Percentiles rank a stretch among this genome's conserved stretches.
Conservation (phyloP, 148 eudicot species). For the Vaccinium corymbosum region DNA sequence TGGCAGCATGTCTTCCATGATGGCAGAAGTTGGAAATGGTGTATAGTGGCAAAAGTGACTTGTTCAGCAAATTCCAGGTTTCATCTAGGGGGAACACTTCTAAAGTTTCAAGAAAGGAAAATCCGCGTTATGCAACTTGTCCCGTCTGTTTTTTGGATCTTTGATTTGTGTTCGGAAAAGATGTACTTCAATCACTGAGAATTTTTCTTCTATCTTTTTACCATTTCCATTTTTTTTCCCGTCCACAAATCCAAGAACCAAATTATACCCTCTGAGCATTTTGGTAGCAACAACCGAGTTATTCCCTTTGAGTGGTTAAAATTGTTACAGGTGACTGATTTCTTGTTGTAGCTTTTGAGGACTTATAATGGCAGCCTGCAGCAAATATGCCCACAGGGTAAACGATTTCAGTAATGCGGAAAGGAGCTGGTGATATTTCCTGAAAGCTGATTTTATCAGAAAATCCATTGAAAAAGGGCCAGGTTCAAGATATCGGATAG, state of each 20-base stretch:
- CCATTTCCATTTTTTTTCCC: not conserved
- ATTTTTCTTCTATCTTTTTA: not conserved
- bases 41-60: not conserved
- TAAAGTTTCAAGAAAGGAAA: constrained; percentile 1
- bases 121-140: not conserved
- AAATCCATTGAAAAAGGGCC: not conserved
- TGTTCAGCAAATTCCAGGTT: constrained; percentile 10
- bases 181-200: not conserved
- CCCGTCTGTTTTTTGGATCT: not conserved
- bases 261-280: not conserved
- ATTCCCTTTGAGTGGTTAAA: not conserved
- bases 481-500: not conserved
- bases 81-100: not conserved
- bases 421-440: not conserved
- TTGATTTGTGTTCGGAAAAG: not conserved
- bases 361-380: not conserved
- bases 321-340: not conserved
- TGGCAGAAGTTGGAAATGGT: constrained; percentile 17
- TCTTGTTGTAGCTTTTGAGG: not conserved
- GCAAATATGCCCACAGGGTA: not conserved
- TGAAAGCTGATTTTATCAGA: not conserved
- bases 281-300: not conserved
- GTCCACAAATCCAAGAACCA: not conserved
- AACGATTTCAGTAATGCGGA: not conserved
- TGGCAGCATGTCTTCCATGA: not conserved